Base-by-base conservation (phyloP, 2,329 filamentous ascomycete species). In the Scleromitrula shiraiana region DNA sequence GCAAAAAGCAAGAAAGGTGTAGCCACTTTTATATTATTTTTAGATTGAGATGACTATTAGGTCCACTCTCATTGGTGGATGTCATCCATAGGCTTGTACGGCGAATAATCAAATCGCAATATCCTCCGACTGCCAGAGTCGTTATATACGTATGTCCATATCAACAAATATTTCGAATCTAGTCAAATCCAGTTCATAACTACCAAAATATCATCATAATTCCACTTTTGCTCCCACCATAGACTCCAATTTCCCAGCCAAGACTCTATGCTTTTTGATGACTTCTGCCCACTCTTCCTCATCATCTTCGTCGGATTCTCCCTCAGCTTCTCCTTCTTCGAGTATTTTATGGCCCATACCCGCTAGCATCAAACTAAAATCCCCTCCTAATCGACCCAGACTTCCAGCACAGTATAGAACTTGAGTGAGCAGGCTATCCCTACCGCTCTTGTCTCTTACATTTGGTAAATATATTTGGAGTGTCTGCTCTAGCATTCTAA, bases 391-490 rank as follows among this genome's bases (percentile, higher is more conserved):
- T 39, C 93, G 77, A 0, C 91, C 91, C 41, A 98, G 70, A 67
- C 90, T 96, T 38, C 88, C 87, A 0, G 91, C 90, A 59, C 89
- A 95, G 67, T 96, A 97, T 7, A 97, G 70, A 0, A 96, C 86
- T 64, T 97, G 91, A 0, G 90, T 97, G 30, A 96, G 69, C 46
- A 97, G 74, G 61, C 88, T 95, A 63, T 97, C 91, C 26, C 89
- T 74, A 0, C 86, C 83, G 20, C 83, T 78, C 53, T 83, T 82
- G 59, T 96, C 90, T 55, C 77, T 79, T 3, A 97, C 80, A 41
- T 85, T 88, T 0, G 89, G 87, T 2, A 97, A 72, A 64, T 96
- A 95, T 12, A 69, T 67, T 46, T 77, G 76, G 39, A 95, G 69
- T 0, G 87, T 93, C 45, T 86, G 81, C 32, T 85, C 81, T 20